Percentiles rank a stretch among this genome's conserved stretches.
Evolutionary conservation across 495 filamentous ascomycete species (phyloP).

Genomic region (Podospora appendiculata): DNA sequence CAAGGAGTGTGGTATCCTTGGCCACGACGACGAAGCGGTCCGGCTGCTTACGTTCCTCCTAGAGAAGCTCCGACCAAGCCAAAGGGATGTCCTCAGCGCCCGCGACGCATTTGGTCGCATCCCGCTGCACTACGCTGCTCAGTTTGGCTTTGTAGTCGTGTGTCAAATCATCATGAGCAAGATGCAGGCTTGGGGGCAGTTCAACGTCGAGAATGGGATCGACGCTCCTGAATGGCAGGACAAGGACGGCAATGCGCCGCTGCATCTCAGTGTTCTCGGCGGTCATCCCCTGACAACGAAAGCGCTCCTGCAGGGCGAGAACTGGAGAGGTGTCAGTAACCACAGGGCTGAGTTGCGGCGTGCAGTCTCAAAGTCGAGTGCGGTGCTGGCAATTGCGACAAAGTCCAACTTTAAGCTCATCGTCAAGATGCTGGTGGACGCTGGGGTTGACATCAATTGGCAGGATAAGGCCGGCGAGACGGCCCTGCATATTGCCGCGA

Average conservation of each 20-base stretch:
- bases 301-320: constrained; percentile 70
- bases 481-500: constrained; percentile 84
- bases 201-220: constrained; percentile 75
- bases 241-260: constrained; percentile 79
- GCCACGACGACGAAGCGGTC: constrained; percentile 65
- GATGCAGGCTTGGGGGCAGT: constrained; percentile 83
- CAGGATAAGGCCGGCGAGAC: constrained; percentile 91
- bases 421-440: constrained; percentile 78
- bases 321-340: constrained; percentile 53
- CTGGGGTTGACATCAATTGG: constrained; percentile 89
- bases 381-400: constrained; percentile 78
- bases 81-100: constrained; percentile 58
- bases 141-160: constrained; percentile 84
- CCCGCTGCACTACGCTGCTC: constrained; percentile 90
- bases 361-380: constrained; percentile 73
- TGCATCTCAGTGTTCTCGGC: constrained; percentile 87
- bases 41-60: constrained; percentile 67
- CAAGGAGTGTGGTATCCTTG: constrained; percentile 51
- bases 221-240: constrained; percentile 86
- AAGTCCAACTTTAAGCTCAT: constrained; percentile 78
- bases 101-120: constrained; percentile 77
- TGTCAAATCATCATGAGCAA: constrained; percentile 81
- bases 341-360: constrained; percentile 56
- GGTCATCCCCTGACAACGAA: constrained; percentile 83
- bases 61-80: constrained; percentile 57